Conservation (phyloP, 192 early-diverging fungal genomes). For the Anaeromyces robustus region DNA sequence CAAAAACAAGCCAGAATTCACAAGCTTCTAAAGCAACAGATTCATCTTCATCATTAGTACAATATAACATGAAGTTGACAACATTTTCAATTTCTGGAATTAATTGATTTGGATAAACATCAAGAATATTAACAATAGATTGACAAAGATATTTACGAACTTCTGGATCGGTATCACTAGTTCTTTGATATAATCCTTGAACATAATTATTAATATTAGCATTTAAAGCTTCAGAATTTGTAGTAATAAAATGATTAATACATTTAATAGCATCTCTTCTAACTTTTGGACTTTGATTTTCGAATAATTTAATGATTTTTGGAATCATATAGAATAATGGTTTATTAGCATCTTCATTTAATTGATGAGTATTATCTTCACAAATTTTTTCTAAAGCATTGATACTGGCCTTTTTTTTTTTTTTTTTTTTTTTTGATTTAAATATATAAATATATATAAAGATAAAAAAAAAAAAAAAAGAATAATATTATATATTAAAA, state of each 20-base stretch:
- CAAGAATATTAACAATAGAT: slow-evolving; percentile 78
- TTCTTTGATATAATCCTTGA: slow-evolving; percentile 61
- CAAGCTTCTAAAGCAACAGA: slow-evolving; percentile 88
- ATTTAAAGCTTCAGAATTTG: slow-evolving; percentile 40
- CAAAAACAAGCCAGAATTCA: slow-evolving; percentile 97
- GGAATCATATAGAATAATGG: slow-evolving; percentile 76
- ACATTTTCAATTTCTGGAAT: slow-evolving; percentile 75
- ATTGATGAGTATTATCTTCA: slow-evolving; percentile 72
- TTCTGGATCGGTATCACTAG: slow-evolving; percentile 63
- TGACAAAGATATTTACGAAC: slow-evolving; percentile 90
- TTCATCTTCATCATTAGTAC: slow-evolving; percentile 59
- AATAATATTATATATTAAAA: neutral
- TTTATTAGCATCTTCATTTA: slow-evolving; percentile 60
- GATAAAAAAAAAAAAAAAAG: neutral
- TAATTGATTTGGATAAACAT: slow-evolving; percentile 69
- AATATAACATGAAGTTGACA: slow-evolving; percentile 90
- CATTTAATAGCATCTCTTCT: slow-evolving; percentile 68
- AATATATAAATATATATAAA: no score
- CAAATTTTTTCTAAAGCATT: slow-evolving; percentile 86
- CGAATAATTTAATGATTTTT: slow-evolving; percentile 73
- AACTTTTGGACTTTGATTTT: slow-evolving; percentile 53
- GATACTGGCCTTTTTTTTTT: slow-evolving; percentile 51
- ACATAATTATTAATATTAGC: slow-evolving; percentile 54
- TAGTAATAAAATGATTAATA: slow-evolving; percentile 73
- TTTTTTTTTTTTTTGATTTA: neutral